Percentiles rank a stretch among this genome's conserved stretches.
phyloP scores from a whole-genome alignment of 257 asterid genomes.

The Haberlea rhodopensis region DNA sequence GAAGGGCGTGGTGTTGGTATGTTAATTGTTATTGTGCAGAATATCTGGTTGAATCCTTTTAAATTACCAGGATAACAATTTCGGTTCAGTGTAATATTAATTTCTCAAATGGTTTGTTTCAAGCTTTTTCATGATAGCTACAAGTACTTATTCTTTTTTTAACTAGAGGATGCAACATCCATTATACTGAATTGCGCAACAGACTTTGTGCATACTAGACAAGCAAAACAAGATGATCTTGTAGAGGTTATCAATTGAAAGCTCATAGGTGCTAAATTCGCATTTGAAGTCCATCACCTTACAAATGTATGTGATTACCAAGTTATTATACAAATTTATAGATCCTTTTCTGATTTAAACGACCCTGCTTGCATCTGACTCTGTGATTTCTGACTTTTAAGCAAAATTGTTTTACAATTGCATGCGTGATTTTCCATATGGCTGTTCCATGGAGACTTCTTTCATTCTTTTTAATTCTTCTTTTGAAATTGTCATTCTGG shows the following conservation, averaged over 20 bases:
- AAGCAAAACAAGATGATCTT: neutral
- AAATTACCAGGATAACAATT: neutral
- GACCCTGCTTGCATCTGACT: neutral
- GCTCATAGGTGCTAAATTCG: no score
- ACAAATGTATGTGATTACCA: neutral
- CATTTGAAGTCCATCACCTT: neutral
- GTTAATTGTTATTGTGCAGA: constrained; percentile 15
- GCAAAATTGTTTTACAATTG: neutral
- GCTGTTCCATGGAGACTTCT: no score
- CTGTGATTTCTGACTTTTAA: neutral
- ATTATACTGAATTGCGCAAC: neutral
- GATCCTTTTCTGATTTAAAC: neutral
- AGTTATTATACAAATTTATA: neutral
- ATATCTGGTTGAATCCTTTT: constrained; percentile 19
- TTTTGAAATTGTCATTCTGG: neutral
- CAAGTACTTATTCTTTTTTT: neutral
- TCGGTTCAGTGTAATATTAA: neutral
- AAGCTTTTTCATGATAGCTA: neutral
- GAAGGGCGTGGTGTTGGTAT: constrained; percentile 99
- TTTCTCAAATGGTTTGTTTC: constrained; percentile 6
- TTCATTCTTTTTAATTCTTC: no score
- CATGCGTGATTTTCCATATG: no score
- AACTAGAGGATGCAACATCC: neutral
- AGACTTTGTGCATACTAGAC: neutral
- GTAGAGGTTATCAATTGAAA: neutral